Evolutionary conservation across 2,329 filamentous ascomycete species (phyloP).

Genomic region (Coniosporium tulheliwenetii): DNA sequence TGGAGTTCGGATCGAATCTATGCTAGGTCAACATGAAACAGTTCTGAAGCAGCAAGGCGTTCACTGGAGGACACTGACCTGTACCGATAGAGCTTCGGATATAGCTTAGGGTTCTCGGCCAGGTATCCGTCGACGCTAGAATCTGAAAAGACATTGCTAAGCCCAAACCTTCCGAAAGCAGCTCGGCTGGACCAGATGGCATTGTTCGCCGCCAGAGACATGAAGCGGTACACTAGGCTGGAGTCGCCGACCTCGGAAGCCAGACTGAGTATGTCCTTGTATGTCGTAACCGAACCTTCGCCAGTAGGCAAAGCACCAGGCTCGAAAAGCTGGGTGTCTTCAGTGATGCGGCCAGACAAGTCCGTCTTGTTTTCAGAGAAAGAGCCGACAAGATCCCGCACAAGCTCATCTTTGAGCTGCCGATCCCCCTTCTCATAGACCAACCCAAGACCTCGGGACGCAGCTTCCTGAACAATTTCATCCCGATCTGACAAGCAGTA

Average conservation of each 20-base stretch:
- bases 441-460: slow-evolving; percentile 75
- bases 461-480: slow-evolving; percentile 89
- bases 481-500: slow-evolving; percentile 74
- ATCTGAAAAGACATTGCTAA: slow-evolving; percentile 83
- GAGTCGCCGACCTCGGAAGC: slow-evolving; percentile 96
- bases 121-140: slow-evolving; percentile 52
- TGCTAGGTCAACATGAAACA: not conserved
- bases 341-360: slow-evolving; percentile 59
- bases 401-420: slow-evolving; percentile 63
- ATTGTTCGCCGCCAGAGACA: slow-evolving; percentile 91
- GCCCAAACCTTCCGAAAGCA: slow-evolving; percentile 83
- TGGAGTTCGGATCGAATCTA: slow-evolving; percentile 75
- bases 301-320: slow-evolving; percentile 79
- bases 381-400: slow-evolving; percentile 73
- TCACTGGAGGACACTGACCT: slow-evolving; percentile 19
- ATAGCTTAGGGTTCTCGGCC: slow-evolving; percentile 79
- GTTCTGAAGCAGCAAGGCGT: slow-evolving; percentile 4
- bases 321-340: slow-evolving; percentile 87
- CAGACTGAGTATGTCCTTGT: slow-evolving; percentile 90
- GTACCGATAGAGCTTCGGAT: slow-evolving; percentile 88
- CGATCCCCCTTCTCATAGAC: slow-evolving; percentile 88
- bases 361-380: slow-evolving; percentile 63
- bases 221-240: slow-evolving; percentile 93
- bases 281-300: slow-evolving; percentile 82
- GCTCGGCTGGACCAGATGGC: slow-evolving; percentile 96